Conservation (phyloP, 352 stramenopile species). For the Plasmopara muralis region DNA sequence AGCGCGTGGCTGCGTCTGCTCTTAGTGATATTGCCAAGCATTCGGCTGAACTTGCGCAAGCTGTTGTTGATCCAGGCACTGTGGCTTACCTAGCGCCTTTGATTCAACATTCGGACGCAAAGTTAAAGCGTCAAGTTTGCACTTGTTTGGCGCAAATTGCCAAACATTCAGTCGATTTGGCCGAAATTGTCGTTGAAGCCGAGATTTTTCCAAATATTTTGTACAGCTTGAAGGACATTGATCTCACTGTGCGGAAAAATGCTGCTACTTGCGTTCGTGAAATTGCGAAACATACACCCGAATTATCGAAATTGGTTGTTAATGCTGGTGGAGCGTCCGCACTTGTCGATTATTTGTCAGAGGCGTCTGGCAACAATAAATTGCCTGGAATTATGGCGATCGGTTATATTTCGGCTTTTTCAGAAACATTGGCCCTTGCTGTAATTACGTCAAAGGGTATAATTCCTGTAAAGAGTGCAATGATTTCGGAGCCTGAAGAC, state of each 20-base stretch:
- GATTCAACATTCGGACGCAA: constrained; percentile 91
- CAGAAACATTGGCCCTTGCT: constrained; percentile 89
- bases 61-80: constrained; percentile 89
- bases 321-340: constrained; percentile 92
- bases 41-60: constrained; percentile 90
- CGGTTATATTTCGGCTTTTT: constrained; percentile 94
- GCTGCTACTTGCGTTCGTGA: constrained; percentile 92
- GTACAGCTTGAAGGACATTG: constrained; percentile 92
- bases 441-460: constrained; percentile 94
- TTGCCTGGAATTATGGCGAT: constrained; percentile 94
- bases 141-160: constrained; percentile 91
- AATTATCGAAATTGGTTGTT: constrained; percentile 94
- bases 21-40: constrained; percentile 94
- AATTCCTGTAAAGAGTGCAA: constrained; percentile 87
- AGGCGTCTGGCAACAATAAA: constrained; percentile 89
- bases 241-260: constrained; percentile 94
- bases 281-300: constrained; percentile 92
- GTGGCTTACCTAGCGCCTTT: constrained; percentile 91
- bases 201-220: constrained; percentile 96
- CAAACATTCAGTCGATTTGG: constrained; percentile 94
- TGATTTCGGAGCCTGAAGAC: constrained; percentile 92
- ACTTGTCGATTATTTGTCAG: constrained; percentile 90
- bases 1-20: constrained; percentile 89
- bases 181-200: constrained; percentile 93
- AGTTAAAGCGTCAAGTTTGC: constrained; percentile 90